phyloP scores from a whole-genome alignment of 1,284 basidiomycete genomes.

The Ustilago curta region DNA sequence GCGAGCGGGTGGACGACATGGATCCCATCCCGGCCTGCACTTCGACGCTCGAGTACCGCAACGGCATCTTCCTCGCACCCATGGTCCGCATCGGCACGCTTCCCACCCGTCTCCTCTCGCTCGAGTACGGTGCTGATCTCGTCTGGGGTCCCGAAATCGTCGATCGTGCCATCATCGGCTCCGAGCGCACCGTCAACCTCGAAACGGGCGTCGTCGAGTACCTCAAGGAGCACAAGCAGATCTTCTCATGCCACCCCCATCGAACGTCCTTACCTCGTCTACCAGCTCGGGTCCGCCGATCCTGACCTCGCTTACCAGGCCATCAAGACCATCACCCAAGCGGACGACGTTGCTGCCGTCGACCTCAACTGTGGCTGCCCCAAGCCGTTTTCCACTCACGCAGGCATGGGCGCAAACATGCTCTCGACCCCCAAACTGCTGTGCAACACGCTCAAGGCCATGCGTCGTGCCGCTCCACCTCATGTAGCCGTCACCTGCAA shows the following conservation, averaged over 20 bases:
- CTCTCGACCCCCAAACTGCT: conserved; percentile 90
- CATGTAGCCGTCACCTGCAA: conserved; percentile 73
- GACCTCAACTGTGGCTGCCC: conserved; percentile 90
- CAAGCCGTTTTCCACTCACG: conserved; percentile 93
- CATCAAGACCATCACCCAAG: conserved; percentile 81
- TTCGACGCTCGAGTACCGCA: conserved; percentile 33
- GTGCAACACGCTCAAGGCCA: conserved; percentile 75
- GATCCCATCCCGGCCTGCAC: conserved; percentile 42
- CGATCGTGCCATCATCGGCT: conserved; percentile 92
- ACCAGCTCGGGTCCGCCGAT: conserved; percentile 89
- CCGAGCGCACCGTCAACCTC: conserved; percentile 86
- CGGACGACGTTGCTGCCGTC: conserved; percentile 86
- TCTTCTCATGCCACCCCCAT: conserved; percentile 94
- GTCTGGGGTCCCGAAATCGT: conserved; percentile 98
- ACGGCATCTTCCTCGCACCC: conserved; percentile 66
- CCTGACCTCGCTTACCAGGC: conserved; percentile 92
- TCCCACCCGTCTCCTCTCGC: conserved; percentile 83
- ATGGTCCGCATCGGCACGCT: conserved; percentile 71
- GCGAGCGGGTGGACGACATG: conserved; percentile 33
- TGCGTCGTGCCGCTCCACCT: conserved; percentile 73
- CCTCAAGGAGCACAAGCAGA: conserved; percentile 77
- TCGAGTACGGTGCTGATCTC: conserved; percentile 92
- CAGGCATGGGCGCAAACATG: conserved; percentile 96
- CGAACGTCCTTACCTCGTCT: conserved; percentile 73
- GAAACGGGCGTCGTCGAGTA: conserved; percentile 89